phyloP scores from a whole-genome alignment of 805 yeast species.

The Wickerhamiella hasegawae region DNA sequence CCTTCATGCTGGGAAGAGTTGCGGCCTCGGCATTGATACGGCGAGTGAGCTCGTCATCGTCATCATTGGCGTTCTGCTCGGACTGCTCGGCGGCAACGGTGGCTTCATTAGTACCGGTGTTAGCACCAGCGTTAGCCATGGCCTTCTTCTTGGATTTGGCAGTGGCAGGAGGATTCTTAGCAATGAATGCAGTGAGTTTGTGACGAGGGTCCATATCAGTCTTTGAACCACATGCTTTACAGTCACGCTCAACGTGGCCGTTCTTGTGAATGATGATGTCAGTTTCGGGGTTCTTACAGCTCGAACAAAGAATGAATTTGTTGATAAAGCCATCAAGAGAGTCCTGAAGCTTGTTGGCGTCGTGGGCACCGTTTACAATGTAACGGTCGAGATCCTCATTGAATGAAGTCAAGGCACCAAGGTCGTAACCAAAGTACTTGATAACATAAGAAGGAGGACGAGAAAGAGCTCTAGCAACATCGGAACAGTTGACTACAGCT shows the following conservation, averaged over 20 bases:
- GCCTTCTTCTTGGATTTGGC: constrained; percentile 44
- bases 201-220: constrained; percentile 72
- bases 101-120: constrained; percentile 16
- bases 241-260: constrained; percentile 69
- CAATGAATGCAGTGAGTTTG: constrained; percentile 70
- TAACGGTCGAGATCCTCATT: constrained; percentile 71
- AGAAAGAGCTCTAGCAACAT: constrained; percentile 85
- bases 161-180: constrained; percentile 64
- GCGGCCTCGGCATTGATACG: constrained; percentile 78
- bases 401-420: constrained; percentile 88
- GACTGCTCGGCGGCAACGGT: constrained; percentile 17
- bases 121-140: constrained; percentile 60
- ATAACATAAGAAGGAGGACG: constrained; percentile 87
- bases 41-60: constrained; percentile 60
- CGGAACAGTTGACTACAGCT: constrained; percentile 74
- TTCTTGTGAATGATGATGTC: constrained; percentile 68
- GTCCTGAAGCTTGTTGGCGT: constrained; percentile 79
- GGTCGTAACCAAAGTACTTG: constrained; percentile 89
- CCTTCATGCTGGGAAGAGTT: constrained; percentile 41
- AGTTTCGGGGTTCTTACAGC: constrained; percentile 96
- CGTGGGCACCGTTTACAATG: constrained; percentile 90
- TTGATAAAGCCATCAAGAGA: constrained; percentile 84
- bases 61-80: constrained; percentile 25
- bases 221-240: constrained; percentile 96
- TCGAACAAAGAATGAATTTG: constrained; percentile 83